Evolutionary conservation across 2,329 filamentous ascomycete species (phyloP).

Genomic region (Penicillium occitanis): DNA sequence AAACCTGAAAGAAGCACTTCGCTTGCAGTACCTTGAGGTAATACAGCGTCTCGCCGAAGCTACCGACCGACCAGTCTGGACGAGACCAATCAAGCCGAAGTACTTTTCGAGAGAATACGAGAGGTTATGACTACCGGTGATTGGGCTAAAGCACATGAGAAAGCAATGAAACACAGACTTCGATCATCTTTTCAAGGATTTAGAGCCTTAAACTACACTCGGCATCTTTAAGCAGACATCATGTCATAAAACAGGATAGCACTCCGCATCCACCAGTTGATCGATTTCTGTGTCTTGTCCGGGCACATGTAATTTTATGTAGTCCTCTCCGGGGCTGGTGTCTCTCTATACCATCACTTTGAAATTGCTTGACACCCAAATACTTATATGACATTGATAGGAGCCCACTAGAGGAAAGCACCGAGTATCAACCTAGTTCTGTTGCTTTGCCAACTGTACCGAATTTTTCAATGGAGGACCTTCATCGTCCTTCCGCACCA

Average conservation of each 20-base stretch:
- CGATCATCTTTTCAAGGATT: neutral
- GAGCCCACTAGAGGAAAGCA: too few relatives aligned
- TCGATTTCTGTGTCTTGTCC: neutral
- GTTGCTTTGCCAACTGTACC: neutral
- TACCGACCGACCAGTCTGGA: too few relatives aligned
- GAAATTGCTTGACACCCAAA: neutral
- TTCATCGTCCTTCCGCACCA: neutral
- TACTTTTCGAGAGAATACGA: too few relatives aligned
- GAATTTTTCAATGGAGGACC: neutral
- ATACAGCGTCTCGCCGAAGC: too few relatives aligned
- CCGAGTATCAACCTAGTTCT: neutral
- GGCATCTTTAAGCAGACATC: neutral
- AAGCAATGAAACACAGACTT: neutral
- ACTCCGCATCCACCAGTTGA: neutral
- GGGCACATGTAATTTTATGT: neutral
- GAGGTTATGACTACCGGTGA: too few relatives aligned
- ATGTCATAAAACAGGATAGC: neutral
- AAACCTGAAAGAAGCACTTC: too few relatives aligned
- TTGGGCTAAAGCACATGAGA: too few relatives aligned
- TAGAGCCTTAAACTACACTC: neutral
- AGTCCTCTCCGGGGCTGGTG: neutral
- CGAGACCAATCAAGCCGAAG: too few relatives aligned
- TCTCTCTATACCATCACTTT: neutral
- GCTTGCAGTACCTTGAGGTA: too few relatives aligned
- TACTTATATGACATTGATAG: neutral